Percentiles rank a stretch among this genome's conserved stretches.
phyloP scores from a whole-genome alignment of 1,284 basidiomycete species.

The Melampsora americana region DNA sequence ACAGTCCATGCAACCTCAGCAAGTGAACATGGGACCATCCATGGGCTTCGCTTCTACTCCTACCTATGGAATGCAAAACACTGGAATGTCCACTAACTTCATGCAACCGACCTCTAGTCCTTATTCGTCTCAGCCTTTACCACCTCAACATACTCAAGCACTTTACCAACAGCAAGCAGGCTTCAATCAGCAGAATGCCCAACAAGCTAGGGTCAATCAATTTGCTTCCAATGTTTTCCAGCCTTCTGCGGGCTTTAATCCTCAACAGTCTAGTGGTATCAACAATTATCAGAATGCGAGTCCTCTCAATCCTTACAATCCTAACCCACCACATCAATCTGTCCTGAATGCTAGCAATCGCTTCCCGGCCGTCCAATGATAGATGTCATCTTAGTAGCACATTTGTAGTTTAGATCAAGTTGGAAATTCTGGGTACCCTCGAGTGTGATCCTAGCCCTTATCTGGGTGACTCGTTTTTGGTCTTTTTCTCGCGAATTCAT shows the following conservation, averaged over 20 bases:
- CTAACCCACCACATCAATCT: slow-evolving; percentile 35
- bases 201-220: slow-evolving; percentile 32
- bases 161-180: slow-evolving; percentile 34
- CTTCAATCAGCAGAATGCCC: slow-evolving; percentile 29
- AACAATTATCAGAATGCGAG: neutral
- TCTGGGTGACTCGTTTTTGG: too few species aligned
- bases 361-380: slow-evolving; percentile 29
- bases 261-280: neutral
- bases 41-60: slow-evolving; percentile 13
- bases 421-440: too few species aligned
- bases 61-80: neutral
- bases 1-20: slow-evolving; percentile 19
- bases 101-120: slow-evolving; percentile 2
- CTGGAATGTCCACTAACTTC: slow-evolving; percentile 7
- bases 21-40: neutral
- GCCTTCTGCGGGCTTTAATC: slow-evolving; percentile 16
- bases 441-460: too few species aligned
- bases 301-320: slow-evolving; percentile 42
- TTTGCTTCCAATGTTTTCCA: slow-evolving; percentile 43
- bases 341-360: slow-evolving; percentile 39
- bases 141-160: slow-evolving; percentile 40
- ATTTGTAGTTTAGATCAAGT: too few species aligned
- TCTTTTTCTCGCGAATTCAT: too few species aligned
- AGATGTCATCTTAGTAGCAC: neutral
- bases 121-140: slow-evolving; percentile 23